Conservation (phyloP, 1,139 yeast genomes). For the Casaregolazyma suthepensis region DNA sequence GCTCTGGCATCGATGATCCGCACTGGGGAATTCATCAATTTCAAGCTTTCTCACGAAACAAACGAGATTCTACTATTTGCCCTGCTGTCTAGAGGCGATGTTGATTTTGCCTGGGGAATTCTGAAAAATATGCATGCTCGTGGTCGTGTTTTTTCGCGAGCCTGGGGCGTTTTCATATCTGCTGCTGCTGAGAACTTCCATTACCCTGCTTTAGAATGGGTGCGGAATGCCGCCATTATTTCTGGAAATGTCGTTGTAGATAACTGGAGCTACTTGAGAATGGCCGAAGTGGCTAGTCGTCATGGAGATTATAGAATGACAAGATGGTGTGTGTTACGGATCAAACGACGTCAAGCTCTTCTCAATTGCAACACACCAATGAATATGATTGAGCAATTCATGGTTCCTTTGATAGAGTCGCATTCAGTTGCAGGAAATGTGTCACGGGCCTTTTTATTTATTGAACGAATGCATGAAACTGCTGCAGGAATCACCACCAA, state of each 20-base stretch:
- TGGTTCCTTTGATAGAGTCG: slow-evolving; percentile 25
- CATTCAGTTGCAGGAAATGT: slow-evolving; percentile 20
- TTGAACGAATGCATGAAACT: slow-evolving; percentile 21
- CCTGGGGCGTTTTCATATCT: slow-evolving; percentile 32
- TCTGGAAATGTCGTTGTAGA: slow-evolving; percentile 30
- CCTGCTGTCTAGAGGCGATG: slow-evolving; percentile 24
- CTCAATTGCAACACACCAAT: slow-evolving; percentile 10
- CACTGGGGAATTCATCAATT: slow-evolving; percentile 18
- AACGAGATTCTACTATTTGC: slow-evolving; percentile 28
- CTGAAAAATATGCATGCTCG: slow-evolving; percentile 21
- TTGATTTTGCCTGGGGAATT: slow-evolving; percentile 27
- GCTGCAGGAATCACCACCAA: slow-evolving; percentile 17
- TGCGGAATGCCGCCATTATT: slow-evolving; percentile 25
- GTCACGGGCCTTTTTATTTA: slow-evolving; percentile 14
- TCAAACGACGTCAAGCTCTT: slow-evolving; percentile 12
- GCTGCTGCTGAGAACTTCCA: slow-evolving; percentile 22
- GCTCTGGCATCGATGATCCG: slow-evolving; percentile 24
- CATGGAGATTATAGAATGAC: slow-evolving; percentile 25
- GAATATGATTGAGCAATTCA: slow-evolving; percentile 15
- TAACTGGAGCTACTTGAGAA: slow-evolving; percentile 25
- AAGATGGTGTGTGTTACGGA: slow-evolving; percentile 28
- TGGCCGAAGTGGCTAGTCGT: slow-evolving; percentile 26
- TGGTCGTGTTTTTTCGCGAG: slow-evolving; percentile 26
- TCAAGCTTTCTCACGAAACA: slow-evolving; percentile 20
- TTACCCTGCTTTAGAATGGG: slow-evolving; percentile 27